A percentile compares a stretch with the other conserved stretches of the same genome.
Evolutionary conservation across 805 yeast species (phyloP).

Genomic region (Metschnikowia lachancei): DNA sequence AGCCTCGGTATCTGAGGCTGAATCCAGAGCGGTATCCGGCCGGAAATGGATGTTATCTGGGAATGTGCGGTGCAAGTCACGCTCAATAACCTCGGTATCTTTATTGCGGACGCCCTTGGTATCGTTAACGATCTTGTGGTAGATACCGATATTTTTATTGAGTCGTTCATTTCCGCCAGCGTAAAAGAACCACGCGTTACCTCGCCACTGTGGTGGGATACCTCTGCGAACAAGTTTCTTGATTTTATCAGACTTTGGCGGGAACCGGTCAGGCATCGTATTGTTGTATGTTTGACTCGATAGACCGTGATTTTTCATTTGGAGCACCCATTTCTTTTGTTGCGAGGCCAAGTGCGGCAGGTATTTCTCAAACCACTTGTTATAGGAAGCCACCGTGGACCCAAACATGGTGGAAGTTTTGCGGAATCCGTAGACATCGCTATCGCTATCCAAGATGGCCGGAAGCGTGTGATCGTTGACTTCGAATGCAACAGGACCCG

Average conservation of each 20-base stretch:
- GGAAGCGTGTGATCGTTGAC: constrained; percentile 8
- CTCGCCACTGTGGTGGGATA: constrained; percentile 96
- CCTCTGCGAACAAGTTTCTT: constrained; percentile 86
- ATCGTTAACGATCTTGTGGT: constrained; percentile 62
- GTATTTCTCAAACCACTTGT: constrained; percentile 74
- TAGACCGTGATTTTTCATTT: constrained; percentile 70
- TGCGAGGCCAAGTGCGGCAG: constrained; percentile 60
- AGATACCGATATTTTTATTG: constrained; percentile 68
- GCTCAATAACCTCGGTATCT: constrained; percentile 89
- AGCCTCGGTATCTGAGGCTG: constrained; percentile 3
- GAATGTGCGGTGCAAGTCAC: constrained; percentile 90
- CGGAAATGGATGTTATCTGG: constrained; percentile 89
- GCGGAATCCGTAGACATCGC: constrained; percentile 85
- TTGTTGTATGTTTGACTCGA: constrained; percentile 21
- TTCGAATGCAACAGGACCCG: constrained; percentile 2
- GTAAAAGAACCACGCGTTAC: constrained; percentile 94
- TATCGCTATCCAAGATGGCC: constrained; percentile 5
- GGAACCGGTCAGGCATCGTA: constrained; percentile 59
- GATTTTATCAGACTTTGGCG: constrained; percentile 73
- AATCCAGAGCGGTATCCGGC: constrained; percentile 3
- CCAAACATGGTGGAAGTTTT: constrained; percentile 51
- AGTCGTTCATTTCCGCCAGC: constrained; percentile 79
- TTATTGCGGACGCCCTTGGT: constrained; percentile 55
- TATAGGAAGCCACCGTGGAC: constrained; percentile 55
- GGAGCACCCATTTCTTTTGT: constrained; percentile 70